A percentile compares a stretch with the other conserved stretches of the same genome.
Conservation (phyloP, 108 stramenopile genomes). For the Cyclotella cryptica region DNA sequence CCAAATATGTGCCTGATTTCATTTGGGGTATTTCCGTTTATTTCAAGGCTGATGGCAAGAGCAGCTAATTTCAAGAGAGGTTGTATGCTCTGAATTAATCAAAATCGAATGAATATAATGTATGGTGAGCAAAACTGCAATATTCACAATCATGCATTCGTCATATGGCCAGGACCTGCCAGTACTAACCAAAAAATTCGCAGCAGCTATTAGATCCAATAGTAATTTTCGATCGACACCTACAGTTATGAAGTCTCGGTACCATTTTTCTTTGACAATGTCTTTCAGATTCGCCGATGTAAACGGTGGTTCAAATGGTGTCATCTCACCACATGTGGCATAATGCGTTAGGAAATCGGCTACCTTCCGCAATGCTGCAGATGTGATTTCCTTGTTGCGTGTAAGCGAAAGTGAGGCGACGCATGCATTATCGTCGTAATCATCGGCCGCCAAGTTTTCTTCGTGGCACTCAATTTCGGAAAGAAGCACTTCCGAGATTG, state of each 20-base stretch:
- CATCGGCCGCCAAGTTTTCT: background rate
- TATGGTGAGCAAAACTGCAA: background rate
- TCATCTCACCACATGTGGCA: constrained; percentile 15
- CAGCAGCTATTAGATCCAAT: constrained; percentile 21
- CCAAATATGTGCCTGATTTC: constrained; percentile 24
- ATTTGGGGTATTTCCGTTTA: constrained; percentile 30
- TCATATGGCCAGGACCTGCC: no score
- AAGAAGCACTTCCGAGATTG: constrained; percentile 15
- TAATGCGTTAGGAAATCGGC: constrained; percentile 16
- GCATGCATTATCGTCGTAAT: background rate
- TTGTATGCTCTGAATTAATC: constrained; percentile 18
- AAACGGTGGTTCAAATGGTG: constrained; percentile 23
- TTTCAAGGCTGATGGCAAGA: constrained; percentile 22
- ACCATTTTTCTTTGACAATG: constrained; percentile 22
- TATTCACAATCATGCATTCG: background rate
- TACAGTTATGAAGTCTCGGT: constrained; percentile 23
- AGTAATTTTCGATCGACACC: constrained; percentile 25
- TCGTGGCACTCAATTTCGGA: constrained; percentile 21
- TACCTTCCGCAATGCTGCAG: constrained; percentile 15
- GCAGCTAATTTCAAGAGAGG: constrained; percentile 25
- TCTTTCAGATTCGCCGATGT: constrained; percentile 3
- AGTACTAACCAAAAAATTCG: constrained; percentile 31
- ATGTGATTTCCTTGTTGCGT: constrained; percentile 5
- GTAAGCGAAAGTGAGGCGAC: constrained; percentile 12
- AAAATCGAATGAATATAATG: no score